These are phyloP conservation scores for Ustilago vetiveriae DNA, from an alignment of 1,284 basidiomycete genomes.

Conservation along the genomic window DNA sequence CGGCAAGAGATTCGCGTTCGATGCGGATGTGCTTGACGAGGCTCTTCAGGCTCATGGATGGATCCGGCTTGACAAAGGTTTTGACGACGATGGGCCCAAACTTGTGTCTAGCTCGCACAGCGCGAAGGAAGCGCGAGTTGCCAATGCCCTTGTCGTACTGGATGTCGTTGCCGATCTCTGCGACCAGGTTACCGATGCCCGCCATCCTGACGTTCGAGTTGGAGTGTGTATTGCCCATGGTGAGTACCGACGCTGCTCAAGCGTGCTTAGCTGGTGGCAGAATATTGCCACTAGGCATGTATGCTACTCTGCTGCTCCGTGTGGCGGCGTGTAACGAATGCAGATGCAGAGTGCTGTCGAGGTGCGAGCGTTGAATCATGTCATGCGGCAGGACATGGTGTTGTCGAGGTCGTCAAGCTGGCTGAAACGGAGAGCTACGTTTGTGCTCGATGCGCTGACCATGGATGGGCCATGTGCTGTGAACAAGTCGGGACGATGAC, in stretches of 20 bases:
- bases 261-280: too few relatives aligned
- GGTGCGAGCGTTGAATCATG: slow-evolving; percentile 1
- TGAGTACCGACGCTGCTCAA: too few relatives aligned
- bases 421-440: too few relatives aligned
- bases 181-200: slow-evolving; percentile 55
- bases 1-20: slow-evolving; percentile 83
- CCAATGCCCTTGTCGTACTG: slow-evolving; percentile 73
- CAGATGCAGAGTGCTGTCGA: slow-evolving; percentile 5
- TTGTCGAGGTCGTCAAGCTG: not conserved
- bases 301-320: too few relatives aligned
- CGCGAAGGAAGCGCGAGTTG: slow-evolving; percentile 93
- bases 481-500: not conserved
- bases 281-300: too few relatives aligned
- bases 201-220: slow-evolving; percentile 45
- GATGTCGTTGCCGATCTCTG: slow-evolving; percentile 58
- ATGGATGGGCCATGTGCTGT: not conserved
- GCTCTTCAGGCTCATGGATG: slow-evolving; percentile 75
- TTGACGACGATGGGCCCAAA: slow-evolving; percentile 80
- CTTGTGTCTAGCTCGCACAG: slow-evolving; percentile 79
- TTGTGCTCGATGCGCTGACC: too few relatives aligned
- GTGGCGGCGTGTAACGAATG: too few relatives aligned
- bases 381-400: not conserved
- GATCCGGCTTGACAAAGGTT: slow-evolving; percentile 84
- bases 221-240: slow-evolving; percentile 55
- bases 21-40: slow-evolving; percentile 77